Evolutionary conservation across 306 rosid species (phyloP), one percentile per base, ranked within the genome.

Genomic region (Urtica urens): DNA sequence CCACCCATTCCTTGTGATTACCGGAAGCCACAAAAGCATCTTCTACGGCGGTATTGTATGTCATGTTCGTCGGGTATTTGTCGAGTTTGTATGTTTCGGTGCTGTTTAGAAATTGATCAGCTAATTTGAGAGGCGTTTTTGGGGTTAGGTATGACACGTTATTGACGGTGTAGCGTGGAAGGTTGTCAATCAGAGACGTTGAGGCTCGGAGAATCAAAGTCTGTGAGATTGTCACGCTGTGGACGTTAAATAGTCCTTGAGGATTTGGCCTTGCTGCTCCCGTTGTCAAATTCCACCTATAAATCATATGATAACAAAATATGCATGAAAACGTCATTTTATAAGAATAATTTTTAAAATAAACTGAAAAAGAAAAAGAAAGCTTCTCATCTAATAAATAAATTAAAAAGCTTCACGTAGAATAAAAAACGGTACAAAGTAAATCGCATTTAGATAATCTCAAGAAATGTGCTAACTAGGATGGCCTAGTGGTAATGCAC

Each of bases 191-290:
- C 7, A 21, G 40, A 1, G 77, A 74, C 3, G 14, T 15, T 12
- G 76, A 77, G 35, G 77, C 65, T 6, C 38, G 40, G 3, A 84
- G 74, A 48, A 70, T 53, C 38, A 80, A 84, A 4, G 75, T 67
- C 46, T 84, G 79, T 9, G 83, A 53, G 27, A 75, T 47, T 41
- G 78, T 80, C 58, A 80, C 83, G 53, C 78, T 70, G 49, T 54
- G 23, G 0, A 77, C 86, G 30, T 78, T 77, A 65, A 80, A 84
- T 17, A 68, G 5, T 66, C 86, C 86, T 53, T 84, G 92, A 3
- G 86, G 92, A 42, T 77, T 80, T 47, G 78, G 83, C 74, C 92
- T 77, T n/a, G 94, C 94, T 38, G 86, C 92, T 44, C 86, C 86
- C n/a, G 92, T 4, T 3, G 78, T 80, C 55, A 77, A 14, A 57